These are phyloP conservation scores for Paramecium sonneborni DNA, from an alignment of 73 alveolate genomes.

Conservation along the genomic window DNA sequence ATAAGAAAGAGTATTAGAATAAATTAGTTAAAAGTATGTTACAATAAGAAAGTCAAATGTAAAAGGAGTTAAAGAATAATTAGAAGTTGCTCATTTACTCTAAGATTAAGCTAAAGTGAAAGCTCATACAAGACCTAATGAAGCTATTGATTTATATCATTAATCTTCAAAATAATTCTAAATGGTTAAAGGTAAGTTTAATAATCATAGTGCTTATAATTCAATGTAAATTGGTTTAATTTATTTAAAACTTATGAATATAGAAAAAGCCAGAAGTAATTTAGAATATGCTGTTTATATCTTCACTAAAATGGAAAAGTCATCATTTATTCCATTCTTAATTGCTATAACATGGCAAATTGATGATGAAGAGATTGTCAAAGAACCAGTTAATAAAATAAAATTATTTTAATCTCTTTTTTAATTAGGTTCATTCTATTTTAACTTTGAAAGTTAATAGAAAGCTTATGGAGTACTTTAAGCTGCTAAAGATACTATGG, in stretches of 20 bases:
- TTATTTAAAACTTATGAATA: neutral
- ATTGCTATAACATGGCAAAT: neutral
- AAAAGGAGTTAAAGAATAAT: neutral
- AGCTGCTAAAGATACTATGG: neutral
- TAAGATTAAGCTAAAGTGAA: neutral
- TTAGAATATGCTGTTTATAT: neutral
- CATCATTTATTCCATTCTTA: neutral
- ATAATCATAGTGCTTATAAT: neutral
- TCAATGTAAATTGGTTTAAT: neutral
- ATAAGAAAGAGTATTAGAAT: neutral
- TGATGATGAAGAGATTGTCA: conserved; percentile 9
- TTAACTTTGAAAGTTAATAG: neutral
- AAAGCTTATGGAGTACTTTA: neutral
- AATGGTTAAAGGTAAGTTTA: conserved; percentile 2
- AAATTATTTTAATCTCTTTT: neutral
- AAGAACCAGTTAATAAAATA: neutral
- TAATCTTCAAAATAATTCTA: neutral
- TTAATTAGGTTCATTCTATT: neutral
- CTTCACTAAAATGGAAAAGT: neutral
- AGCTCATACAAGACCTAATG: neutral
- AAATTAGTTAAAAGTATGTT: neutral
- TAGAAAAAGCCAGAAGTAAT: conserved; percentile 5
- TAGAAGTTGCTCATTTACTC: neutral
- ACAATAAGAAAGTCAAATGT: conserved; percentile 6
- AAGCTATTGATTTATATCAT: neutral